Base-by-base conservation (phyloP, 306 rosid species). In the Cucurbita argyrosperma region DNA sequence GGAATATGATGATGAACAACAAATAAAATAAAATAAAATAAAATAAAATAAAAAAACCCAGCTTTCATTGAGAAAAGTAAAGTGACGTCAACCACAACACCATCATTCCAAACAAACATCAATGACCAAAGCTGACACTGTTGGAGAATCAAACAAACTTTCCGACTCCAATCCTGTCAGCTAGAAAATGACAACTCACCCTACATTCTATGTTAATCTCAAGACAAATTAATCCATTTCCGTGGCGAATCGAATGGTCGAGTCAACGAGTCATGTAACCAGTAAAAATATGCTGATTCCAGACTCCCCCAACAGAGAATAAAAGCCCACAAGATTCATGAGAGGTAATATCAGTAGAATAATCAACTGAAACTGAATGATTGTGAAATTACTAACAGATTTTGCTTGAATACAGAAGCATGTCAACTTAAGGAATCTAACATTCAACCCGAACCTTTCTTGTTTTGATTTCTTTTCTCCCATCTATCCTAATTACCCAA, bases 401-500 rank as follows among this genome's bases (percentile, higher is more conserved):
- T 51, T 71, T 42, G 7, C 61, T 71, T 71, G 39, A 71, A 55
- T 71, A 71, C 75, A 71, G 14, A 71, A 10, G 10, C 59, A 35
- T 40, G 51, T 68, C 39, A 68, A 69, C 74, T 49, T 26, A 8
- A 69, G 74, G 42, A 69, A 69, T 73, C 23, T 55, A 56, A 73
- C 65, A 56, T 43, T 7, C 18, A 45, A 73, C 66, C 3, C 11
- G 35, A 56, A 9, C 18, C 35, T 23, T 54, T 5, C 42, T 53
- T 52, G 65, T 43, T 42, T 43, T 13, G 12, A 18, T 55, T 73
- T 57, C 66, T 39, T 68, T 69, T 46, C 64, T 4, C 66, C 53
- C 39, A 18, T 73, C 66, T 56, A 42, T 56, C 18, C 76, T 54
- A 73, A 37, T 68, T 72, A 51, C 69, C 59, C 35, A 54, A 79